Conservation (phyloP, 192 early-diverging fungal genomes). For the Coemansia brasiliensis region DNA sequence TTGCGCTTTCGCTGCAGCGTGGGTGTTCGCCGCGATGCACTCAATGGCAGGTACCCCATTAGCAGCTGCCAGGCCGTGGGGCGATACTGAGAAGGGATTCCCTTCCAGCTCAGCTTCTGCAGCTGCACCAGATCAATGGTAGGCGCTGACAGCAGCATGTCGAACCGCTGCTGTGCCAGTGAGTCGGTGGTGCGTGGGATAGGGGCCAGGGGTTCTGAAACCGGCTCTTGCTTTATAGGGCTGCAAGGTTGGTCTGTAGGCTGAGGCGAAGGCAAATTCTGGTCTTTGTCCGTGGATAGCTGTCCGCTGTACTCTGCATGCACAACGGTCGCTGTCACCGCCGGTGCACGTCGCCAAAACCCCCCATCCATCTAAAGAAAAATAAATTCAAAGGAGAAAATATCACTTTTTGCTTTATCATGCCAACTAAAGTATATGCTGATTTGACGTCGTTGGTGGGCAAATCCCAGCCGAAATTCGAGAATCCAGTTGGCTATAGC, state of each 20-base stretch:
- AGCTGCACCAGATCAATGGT: constrained; percentile 77
- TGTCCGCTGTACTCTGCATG: constrained; percentile 21
- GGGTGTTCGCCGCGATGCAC: constrained; percentile 76
- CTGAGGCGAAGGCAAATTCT: too few relatives aligned
- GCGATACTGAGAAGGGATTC: constrained; percentile 83
- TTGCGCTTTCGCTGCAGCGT: constrained; percentile 87
- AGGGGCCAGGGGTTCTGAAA: too few relatives aligned
- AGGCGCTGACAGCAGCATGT: constrained; percentile 54
- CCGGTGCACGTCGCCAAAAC: constrained; percentile 45
- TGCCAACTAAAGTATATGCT: constrained; percentile 24
- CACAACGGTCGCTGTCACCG: constrained; percentile 29
- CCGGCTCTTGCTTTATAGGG: too few relatives aligned
- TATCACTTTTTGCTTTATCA: not conserved
- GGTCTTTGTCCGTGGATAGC: not conserved
- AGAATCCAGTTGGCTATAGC: constrained; percentile 44
- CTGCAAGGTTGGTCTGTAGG: too few relatives aligned
- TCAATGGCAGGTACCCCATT: constrained; percentile 90
- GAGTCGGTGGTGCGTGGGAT: not conserved
- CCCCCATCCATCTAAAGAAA: constrained; percentile 8
- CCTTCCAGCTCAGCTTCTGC: constrained; percentile 87
- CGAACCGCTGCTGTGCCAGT: constrained; percentile 53
- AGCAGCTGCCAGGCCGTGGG: constrained; percentile 92
- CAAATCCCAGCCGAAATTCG: constrained; percentile 14
- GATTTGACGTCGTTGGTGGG: constrained; percentile 36
- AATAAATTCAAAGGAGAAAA: not conserved